Base-by-base conservation (phyloP, 441 rosid genomes). In the Melastoma candidum region DNA sequence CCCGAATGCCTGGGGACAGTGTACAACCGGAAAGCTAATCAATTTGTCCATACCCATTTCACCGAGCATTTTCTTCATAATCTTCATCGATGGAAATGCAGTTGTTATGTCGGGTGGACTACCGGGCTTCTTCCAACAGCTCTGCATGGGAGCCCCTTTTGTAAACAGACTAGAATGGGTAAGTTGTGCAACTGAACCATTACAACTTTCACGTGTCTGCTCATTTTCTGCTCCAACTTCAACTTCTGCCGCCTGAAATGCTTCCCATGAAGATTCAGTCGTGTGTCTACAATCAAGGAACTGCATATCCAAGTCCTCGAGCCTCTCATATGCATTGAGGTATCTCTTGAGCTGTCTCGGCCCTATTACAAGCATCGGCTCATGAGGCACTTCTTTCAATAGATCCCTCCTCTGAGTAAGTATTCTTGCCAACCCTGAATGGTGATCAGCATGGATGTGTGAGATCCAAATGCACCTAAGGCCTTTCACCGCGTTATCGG, bases 371-470 rank as follows among this genome's bases (percentile, higher is more conserved):
- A 82, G 68, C 44, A 78, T 66, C 13, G 95, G 97, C 46, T 92
- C 95, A 47, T 83, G 97, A 54, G 79, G 63, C 43, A 49, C 63
- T 17, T 71, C 82, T 67, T 80, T 77, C 68, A 92, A 68, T 58
- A 92, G 69, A 68, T 82, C 76, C 53, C 87, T 74, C 52, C 97
- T 70, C 51, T 83, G 76, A 67, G 98, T 80, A 57, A 92, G 83
- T 46, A 92, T 73, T 70, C 95, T 82, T 3, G 96, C 85, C 65
- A 88, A 64, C 66, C 94, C 98, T 0, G 89, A 65, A 46, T 92
- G 98, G 75, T 92, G 97, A 71, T 92, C 98, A 0, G 97, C 97
- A 46, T 92, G 98, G 70, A 88, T 92, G 57, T 88, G 98, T 61
- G 98, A 92, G 62, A 92, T 84, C 97, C 98, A 92, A 56, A 84